Evolutionary conservation across 2,329 filamentous ascomycete genomes (phyloP), one percentile per base, ranked within the genome.

Genomic region (Fusarium nematophilum): DNA sequence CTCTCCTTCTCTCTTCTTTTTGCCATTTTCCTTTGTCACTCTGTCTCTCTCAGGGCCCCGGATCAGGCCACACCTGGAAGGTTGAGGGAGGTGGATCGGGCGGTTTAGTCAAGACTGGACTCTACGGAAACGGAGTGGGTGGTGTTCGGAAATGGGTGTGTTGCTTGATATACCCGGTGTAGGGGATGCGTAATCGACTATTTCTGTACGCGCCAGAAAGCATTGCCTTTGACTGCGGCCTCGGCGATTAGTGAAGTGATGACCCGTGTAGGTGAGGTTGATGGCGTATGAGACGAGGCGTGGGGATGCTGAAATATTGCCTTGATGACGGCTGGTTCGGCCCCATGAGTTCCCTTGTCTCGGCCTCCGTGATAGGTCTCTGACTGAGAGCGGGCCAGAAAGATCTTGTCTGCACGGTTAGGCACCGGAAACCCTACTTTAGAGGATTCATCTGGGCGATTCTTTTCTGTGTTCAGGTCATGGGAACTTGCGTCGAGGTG

Each of bases 121-220:
- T 56, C 31, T 37, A 46, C 39, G 58, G 62, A 63, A 42, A 62
- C 37, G 66, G 59, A 62, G 57, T 42, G 66, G 62, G 53, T 30
- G 65, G 65, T 68, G 62, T 69, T 67, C 34, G 47, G 66, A 51
- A 48, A 63, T 46, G 45, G 53, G 50, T 47, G 49, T 57, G 50
- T 37, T 67, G 49, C 57, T 64, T 66, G 54, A 68, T 68, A 69
- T 69, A 69, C 67, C 67, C 67, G 54, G 65, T 66, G 60, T 53
- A 59, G 53, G 61, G 56, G 64, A 59, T 55, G 44, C 38, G 44
- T 49, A 64, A 49, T 62, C 38, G 18, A 50, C 45, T 67, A 36
- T 47, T 51, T 45, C 42, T 59, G 48, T 54, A 52, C 26, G 48
- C 45, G 47, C 29, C 50, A 57, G 61, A 62, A 39, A 48, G 13